phyloP scores from a whole-genome alignment of 805 yeast species.

The Torulaspora franciscae region DNA sequence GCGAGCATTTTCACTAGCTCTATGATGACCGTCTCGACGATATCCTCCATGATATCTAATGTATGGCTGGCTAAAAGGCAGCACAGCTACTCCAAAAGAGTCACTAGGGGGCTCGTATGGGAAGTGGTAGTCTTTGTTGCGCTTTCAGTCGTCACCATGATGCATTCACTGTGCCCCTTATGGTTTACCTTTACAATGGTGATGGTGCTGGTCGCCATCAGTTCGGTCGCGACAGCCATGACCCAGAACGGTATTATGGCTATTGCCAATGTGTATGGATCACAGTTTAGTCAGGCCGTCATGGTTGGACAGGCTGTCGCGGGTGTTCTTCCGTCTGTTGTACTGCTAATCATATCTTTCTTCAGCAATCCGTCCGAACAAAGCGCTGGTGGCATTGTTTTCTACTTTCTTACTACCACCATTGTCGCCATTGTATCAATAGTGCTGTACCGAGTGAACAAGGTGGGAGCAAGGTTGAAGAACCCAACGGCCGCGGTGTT shows the following conservation, averaged over 20 bases:
- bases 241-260: slow-evolving; percentile 93
- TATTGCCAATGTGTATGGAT: slow-evolving; percentile 68
- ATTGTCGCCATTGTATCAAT: slow-evolving; percentile 27
- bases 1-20: slow-evolving; percentile 66
- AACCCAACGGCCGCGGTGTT: not conserved
- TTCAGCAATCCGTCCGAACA: slow-evolving; percentile 38
- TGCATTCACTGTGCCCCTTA: slow-evolving; percentile 19
- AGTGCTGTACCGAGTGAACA: slow-evolving; percentile 23
- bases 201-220: slow-evolving; percentile 57
- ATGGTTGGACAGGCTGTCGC: slow-evolving; percentile 95
- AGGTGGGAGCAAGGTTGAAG: slow-evolving; percentile 19
- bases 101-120: slow-evolving; percentile 54
- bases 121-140: slow-evolving; percentile 54
- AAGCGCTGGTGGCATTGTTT: slow-evolving; percentile 24
- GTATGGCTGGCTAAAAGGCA: slow-evolving; percentile 63
- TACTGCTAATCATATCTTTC: slow-evolving; percentile 46
- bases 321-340: slow-evolving; percentile 82
- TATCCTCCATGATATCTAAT: slow-evolving; percentile 57
- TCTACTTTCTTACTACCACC: slow-evolving; percentile 38
- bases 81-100: slow-evolving; percentile 48
- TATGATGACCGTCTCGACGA: slow-evolving; percentile 82
- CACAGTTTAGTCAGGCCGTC: slow-evolving; percentile 77
- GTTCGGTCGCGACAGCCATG: slow-evolving; percentile 71
- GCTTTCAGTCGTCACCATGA: slow-evolving; percentile 41
- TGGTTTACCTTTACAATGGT: slow-evolving; percentile 42